Percentiles rank a stretch among this genome's conserved stretches.
Evolutionary conservation across 176 grass and related monocot genomes (phyloP).

Genomic region (Musa itinerans): DNA sequence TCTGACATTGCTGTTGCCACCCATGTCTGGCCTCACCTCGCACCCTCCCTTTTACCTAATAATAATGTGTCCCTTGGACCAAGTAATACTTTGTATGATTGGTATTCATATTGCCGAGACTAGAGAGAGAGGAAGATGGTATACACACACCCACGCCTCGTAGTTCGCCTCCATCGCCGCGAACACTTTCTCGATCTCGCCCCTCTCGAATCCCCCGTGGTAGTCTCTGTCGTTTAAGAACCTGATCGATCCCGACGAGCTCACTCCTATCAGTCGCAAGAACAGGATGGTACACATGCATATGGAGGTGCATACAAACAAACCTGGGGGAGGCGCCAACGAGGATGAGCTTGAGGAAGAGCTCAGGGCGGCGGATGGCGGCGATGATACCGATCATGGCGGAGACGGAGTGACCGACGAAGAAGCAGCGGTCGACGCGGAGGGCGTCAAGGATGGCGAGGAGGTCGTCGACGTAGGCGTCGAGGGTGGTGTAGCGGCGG

Average conservation of each 20-base stretch:
- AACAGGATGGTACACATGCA: not conserved
- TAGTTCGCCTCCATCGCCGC: conserved; percentile 86
- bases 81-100: not conserved
- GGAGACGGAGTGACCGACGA: conserved; percentile 90
- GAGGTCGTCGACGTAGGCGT: conserved; percentile 82
- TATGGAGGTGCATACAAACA: not conserved
- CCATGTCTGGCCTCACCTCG: not conserved
- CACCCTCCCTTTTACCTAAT: too few species aligned
- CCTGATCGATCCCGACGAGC: conserved; percentile 14
- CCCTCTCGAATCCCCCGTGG: conserved; percentile 85
- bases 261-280: not conserved
- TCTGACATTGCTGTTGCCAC: not conserved
- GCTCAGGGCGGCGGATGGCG: conserved; percentile 67
- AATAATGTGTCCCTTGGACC: not conserved
- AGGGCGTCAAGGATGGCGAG: conserved; percentile 70
- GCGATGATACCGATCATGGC: conserved; percentile 96
- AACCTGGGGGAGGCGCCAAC: conserved; percentile 74
- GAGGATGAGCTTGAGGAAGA: conserved; percentile 81
- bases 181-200: conserved; percentile 69
- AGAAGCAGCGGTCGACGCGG: conserved; percentile 55
- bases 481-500: conserved; percentile 63
- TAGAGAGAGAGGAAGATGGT: too few species aligned
- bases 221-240: conserved; percentile 83
- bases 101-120: too few species aligned
- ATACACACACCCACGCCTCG: conserved; percentile 49